Conservation (phyloP, 2,329 filamentous ascomycete species). For the Sordariomycetes sp. region DNA sequence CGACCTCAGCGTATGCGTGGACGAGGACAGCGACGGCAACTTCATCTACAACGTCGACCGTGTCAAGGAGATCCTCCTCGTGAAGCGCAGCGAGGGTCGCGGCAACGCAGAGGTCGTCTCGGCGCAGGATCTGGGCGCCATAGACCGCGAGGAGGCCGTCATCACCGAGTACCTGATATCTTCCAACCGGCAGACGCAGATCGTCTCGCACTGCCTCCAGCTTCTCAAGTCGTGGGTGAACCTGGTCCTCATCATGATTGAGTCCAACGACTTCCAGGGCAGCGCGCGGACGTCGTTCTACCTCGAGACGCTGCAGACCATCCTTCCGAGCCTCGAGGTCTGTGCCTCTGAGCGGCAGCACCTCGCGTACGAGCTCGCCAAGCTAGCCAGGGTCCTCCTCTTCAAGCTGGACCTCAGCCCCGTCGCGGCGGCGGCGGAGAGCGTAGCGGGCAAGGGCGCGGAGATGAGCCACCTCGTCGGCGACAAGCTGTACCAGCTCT, state of each 20-base stretch:
- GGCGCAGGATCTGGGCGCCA: constrained; percentile 30
- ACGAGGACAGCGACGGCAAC: constrained; percentile 41
- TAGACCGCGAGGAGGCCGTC: constrained; percentile 45
- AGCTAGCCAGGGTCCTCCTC: constrained; percentile 59
- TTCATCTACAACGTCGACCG: constrained; percentile 55
- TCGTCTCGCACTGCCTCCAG: constrained; percentile 43
- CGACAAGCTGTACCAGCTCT: constrained; percentile 83
- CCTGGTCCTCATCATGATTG: constrained; percentile 69
- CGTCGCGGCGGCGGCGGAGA: constrained; percentile 11
- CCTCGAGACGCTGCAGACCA: constrained; percentile 73
- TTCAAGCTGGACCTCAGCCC: constrained; percentile 52
- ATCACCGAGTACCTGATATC: constrained; percentile 49
- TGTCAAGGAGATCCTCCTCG: constrained; percentile 58
- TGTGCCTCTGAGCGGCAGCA: constrained; percentile 55
- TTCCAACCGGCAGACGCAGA: constrained; percentile 48
- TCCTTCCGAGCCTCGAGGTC: constrained; percentile 75
- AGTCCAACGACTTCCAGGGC: constrained; percentile 66
- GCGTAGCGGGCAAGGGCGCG: constrained; percentile 25
- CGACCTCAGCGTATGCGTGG: constrained; percentile 50
- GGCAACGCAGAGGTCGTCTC: constrained; percentile 33
- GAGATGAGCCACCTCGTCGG: constrained; percentile 60
- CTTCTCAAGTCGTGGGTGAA: constrained; percentile 77
- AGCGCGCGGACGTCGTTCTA: constrained; percentile 64
- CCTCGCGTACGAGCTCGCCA: constrained; percentile 64
- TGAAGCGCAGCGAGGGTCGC: constrained; percentile 52